Base-by-base conservation (phyloP, 805 yeast species). In the Cyberlindnera subsufficiens region DNA sequence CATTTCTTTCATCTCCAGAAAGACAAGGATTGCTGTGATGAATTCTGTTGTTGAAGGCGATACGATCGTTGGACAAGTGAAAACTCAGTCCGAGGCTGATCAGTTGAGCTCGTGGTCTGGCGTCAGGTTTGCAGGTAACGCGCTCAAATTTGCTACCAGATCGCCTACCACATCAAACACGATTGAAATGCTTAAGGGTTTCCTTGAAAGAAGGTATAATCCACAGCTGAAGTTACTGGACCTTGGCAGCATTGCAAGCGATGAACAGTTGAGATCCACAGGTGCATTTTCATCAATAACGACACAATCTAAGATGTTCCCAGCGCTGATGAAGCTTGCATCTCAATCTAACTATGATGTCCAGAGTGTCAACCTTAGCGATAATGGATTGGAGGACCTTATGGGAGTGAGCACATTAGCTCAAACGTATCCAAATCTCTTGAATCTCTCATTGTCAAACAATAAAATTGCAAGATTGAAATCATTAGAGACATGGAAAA, bases 261-360 rank as follows among this genome's bases (percentile, higher is more conserved):
- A 87, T 58, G 82, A 75, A 27, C 68, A 64, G 10, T 67, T 91
- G 33, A 65, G 62, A 11, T 65, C 72, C 16, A 73, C 72, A 46
- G 95, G 96, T 0, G 68, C 87, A 40, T 80, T 89, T 47, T 74
- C 77, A 14, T 66, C 80, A 5, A 66, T 75, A 14, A 63, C 78
- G 10, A 78, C 86, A 1, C 74, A 82, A 30, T 74, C 90, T 13
- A 93, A 91, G 62, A 82, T 89, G 74, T 88, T 91, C 61, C 84
- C 88, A 10, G 98, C 98, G 1, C 65, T 93, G 50, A 78, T 91
- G 84, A 86, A 83, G 58, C 64, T 91, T 8, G 96, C 96, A 1
- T 64, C 68, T 4, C 76, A 77, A 41, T 78, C 76, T 22, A 59
- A 61, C 1, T 54, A 65, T 19, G 58, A 58, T 7, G 82, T 89